phyloP scores from a whole-genome alignment of 2,329 filamentous ascomycete genomes.

The Magnaporthales sp. region DNA sequence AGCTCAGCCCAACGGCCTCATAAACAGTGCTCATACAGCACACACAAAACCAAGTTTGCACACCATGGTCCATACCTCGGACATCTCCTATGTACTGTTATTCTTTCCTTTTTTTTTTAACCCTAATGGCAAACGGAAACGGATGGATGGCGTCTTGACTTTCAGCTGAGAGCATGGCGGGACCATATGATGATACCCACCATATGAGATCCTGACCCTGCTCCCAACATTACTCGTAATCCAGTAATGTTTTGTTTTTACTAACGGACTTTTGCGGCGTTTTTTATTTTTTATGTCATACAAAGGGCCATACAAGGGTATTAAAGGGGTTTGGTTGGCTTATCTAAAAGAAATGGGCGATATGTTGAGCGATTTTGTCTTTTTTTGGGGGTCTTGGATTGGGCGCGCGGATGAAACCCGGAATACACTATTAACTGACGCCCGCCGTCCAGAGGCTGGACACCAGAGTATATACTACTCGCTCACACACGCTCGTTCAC shows the following conservation, averaged over 20 bases:
- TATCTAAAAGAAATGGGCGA: conserved; percentile 1
- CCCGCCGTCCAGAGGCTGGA: not conserved
- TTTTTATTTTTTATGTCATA: not conserved
- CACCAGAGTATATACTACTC: conserved; percentile 1
- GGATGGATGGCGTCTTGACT: not conserved
- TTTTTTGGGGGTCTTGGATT: not conserved
- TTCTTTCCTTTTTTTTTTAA: not conserved
- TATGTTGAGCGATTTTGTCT: not conserved
- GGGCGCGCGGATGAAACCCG: not conserved
- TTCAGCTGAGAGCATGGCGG: conserved; percentile 5
- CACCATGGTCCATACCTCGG: not conserved
- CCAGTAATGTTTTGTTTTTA: conserved; percentile 6
- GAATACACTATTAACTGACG: not conserved
- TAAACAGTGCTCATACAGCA: not conserved
- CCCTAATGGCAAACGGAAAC: not conserved
- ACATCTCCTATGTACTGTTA: conserved; percentile 1
- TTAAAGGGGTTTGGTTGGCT: not conserved
- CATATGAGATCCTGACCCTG: not conserved
- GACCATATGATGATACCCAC: conserved; percentile 1
- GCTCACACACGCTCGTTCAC: not conserved
- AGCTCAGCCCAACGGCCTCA: not conserved
- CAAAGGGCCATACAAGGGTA: not conserved
- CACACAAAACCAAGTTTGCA: not conserved
- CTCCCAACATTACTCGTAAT: conserved; percentile 6
- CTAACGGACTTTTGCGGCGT: not conserved